Percentiles rank a stretch among this genome's conserved stretches.
Conservation (phyloP, 2,329 filamentous ascomycete species). For the Fusarium haematococcum region DNA sequence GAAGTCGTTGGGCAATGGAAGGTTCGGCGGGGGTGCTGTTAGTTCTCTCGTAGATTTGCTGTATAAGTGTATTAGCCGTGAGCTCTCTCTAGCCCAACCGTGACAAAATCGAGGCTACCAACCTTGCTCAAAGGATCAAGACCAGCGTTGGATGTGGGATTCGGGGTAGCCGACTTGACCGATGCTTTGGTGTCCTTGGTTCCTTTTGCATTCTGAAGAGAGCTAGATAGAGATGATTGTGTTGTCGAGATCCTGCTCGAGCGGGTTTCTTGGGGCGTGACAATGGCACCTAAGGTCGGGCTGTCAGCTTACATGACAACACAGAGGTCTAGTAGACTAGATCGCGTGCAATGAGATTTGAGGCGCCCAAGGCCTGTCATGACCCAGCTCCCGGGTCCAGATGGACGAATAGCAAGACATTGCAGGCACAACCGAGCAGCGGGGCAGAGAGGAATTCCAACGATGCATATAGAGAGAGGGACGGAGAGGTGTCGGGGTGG, state of each 20-base stretch:
- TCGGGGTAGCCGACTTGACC: constrained; percentile 42
- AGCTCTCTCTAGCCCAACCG: not conserved
- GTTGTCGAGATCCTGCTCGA: constrained; percentile 44
- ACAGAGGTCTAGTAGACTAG: not conserved
- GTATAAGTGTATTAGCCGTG: constrained; percentile 11
- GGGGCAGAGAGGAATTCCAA: not conserved
- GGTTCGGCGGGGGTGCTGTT: constrained; percentile 50
- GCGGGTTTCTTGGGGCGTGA: constrained; percentile 38
- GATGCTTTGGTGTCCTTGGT: constrained; percentile 48
- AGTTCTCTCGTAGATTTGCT: constrained; percentile 57
- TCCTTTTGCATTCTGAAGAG: constrained; percentile 59
- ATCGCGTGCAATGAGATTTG: not conserved
- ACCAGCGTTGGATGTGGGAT: constrained; percentile 43
- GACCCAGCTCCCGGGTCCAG: not conserved
- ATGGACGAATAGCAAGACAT: constrained; percentile 16
- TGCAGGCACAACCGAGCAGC: not conserved
- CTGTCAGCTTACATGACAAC: constrained; percentile 43
- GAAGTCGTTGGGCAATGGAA: constrained; percentile 67
- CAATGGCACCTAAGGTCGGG: constrained; percentile 32
- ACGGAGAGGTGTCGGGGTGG: constrained; percentile 8
- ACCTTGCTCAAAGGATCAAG: constrained; percentile 55
- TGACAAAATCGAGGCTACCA: constrained; percentile 21
- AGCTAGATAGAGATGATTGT: constrained; percentile 68
- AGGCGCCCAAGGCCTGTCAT: not conserved
- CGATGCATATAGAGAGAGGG: not conserved